Base-by-base conservation (phyloP, 495 filamentous ascomycete genomes). In the Aspergillus affinis region DNA sequence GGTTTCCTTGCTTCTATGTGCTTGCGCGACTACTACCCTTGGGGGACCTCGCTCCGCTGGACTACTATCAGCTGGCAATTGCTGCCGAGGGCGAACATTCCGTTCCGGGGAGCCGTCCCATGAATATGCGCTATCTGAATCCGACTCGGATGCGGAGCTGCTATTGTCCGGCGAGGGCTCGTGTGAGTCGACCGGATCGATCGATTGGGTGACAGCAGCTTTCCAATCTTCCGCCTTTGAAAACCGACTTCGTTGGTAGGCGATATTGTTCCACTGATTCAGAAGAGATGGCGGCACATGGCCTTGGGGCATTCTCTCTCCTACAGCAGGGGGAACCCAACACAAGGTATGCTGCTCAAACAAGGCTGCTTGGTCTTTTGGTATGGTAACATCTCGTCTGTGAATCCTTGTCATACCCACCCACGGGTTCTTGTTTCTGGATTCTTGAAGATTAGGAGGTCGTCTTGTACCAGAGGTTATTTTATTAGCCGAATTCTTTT, bases 351-450 rank as follows among this genome's bases (percentile, higher is more conserved):
- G 66, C 8, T 83, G 67, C 17, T 84, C 77, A 4, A 95, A 68
- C 18, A 92, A 68, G 19, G 75, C 64, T 51, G 73, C 71, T 65
- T 96, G 91, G 17, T 84, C 81, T 36, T 72, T 78, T 6, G 84
- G 82, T 49, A 92, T 84, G 32, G 60, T 74, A 26, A 85, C 69
- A 62, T 87, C 79, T 50, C 68, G 67, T 20, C 63, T 68, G 21
- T 72, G 69, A 49, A 87, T 78, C 45, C 58, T 58, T 36, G 58
- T 66, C 69, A 78, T 70, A 46, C 75, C 71, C 51, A 69, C 48
- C 78, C 76, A 79, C 6, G 72, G 69, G 55, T 75, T 58, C 17
- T 13, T 32, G 21, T 57, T 41, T 41, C 12, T 13, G 36, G 36
- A 15, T n/a, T 41, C 20, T 58, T 19, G 21, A 19, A n/a, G 36